Base-by-base conservation (phyloP, 2,329 filamentous ascomycete species). In the Teratosphaeriaceae sp. region DNA sequence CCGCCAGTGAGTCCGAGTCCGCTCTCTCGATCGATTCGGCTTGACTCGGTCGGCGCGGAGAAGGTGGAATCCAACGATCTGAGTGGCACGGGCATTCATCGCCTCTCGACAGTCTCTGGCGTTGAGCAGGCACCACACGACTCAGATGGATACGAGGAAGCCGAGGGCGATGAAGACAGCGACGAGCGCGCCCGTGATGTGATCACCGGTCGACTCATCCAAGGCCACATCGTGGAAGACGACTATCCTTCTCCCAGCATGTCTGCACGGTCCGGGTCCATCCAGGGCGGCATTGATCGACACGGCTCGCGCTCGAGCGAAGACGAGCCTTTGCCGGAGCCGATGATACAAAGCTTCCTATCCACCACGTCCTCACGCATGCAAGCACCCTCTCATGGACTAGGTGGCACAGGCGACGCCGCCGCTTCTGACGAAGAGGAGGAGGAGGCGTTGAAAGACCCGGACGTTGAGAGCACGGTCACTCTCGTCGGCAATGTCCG, bases 401-500 rank as follows among this genome's bases (percentile, higher is more conserved):
- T 95, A 0, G 89, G 89, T 33, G 88, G 89, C 38, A 87, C 87
- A 2, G 84, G 82, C 27, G 90, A 97, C 58, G 88, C 83, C 8
- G 82, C 75, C n/a, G 84, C 77, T 27, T 84, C 80, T 19, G 89
- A 86, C 11, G 92, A 95, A 52, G 90, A 96, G 48, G 92, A 97
- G 65, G 92, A 98, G 57, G 88, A 94, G 53, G 81, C 82, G n/a
- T 79, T 90, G 40, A 79, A 84, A 56, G 81, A 90, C 53, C 80
- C 84, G 9, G 82, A 84, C 47, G 74, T 90, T 18, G 92, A 98
- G 69, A 88, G 89, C 60, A 95, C 90, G 72, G 94, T 98, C 56
- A 98, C 92, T 0, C 74, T 98, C n/a, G 92, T 98, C 12, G 92
- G 92, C 47, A 87, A 97, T 57, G 92, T 98, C 47, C 84, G 82